phyloP scores from a whole-genome alignment of 345 rosid species.

The Euphorbia lathyris region DNA sequence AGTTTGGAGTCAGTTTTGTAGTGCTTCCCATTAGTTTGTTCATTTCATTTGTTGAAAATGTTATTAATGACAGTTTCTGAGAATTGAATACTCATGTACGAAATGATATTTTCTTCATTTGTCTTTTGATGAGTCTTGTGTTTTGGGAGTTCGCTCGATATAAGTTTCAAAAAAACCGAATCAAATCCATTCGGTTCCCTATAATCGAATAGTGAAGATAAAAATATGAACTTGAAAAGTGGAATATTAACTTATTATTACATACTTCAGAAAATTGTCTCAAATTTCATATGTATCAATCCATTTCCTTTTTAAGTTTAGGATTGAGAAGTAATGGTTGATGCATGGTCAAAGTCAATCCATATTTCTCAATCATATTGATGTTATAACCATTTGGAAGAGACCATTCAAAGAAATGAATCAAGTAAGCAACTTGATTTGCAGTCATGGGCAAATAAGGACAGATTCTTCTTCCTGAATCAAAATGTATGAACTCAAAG shows the following conservation, averaged over 20 bases:
- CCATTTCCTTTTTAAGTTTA: not conserved
- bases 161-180: no score
- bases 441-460: slow-evolving; percentile 27
- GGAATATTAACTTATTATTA: not conserved
- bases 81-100: no score
- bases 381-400: slow-evolving; percentile 11
- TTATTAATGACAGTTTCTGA: slow-evolving; percentile 1
- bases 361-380: slow-evolving; percentile 21
- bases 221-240: not conserved
- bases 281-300: not conserved
- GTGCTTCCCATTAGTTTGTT: slow-evolving; percentile 11
- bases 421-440: slow-evolving; percentile 23
- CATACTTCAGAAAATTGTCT: not conserved
- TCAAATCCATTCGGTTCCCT: no score
- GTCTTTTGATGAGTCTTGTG: no score
- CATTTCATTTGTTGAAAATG: slow-evolving; percentile 7
- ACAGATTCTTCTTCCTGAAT: slow-evolving; percentile 33
- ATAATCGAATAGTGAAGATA: no score
- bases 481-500: slow-evolving; percentile 30
- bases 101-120: no score
- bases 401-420: slow-evolving; percentile 28
- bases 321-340: slow-evolving; percentile 24
- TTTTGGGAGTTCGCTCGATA: no score
- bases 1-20: slow-evolving; percentile 23
- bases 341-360: slow-evolving; percentile 15